phyloP scores from a whole-genome alignment of 1,284 basidiomycete species.

The Heterobasidion parviporum region DNA sequence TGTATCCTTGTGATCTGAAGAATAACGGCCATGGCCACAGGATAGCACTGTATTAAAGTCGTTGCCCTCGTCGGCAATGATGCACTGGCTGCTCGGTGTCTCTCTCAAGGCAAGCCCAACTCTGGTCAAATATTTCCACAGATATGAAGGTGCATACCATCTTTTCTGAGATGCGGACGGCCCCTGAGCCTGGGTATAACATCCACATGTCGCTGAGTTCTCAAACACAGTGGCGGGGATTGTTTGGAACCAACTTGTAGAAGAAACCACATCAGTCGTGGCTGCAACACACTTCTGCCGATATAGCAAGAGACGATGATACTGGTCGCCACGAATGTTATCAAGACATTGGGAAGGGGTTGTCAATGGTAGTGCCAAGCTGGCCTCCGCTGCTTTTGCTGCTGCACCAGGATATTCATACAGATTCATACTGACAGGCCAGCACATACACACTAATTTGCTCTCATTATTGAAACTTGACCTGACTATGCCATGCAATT shows the following conservation, averaged over 20 bases:
- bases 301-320: neutral
- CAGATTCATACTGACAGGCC: neutral
- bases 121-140: neutral
- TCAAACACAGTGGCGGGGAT: too few relatives aligned
- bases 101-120: neutral
- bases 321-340: neutral
- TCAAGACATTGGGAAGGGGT: neutral
- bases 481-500: too few relatives aligned
- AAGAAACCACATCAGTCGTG: neutral
- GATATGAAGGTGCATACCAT: neutral
- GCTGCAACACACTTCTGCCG: neutral
- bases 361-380: neutral
- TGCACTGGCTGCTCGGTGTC: neutral
- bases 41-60: too few relatives aligned
- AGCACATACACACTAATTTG: neutral
- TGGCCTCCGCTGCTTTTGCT: neutral
- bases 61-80: neutral
- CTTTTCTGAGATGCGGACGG: neutral
- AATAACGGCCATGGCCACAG: neutral
- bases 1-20: too few relatives aligned
- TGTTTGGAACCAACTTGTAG: neutral
- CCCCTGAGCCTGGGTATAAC: too few relatives aligned
- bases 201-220: too few relatives aligned
- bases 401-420: neutral
- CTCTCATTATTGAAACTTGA: too few relatives aligned